phyloP scores from a whole-genome alignment of 2,329 filamentous ascomycete species.

The Colletotrichum horii region DNA sequence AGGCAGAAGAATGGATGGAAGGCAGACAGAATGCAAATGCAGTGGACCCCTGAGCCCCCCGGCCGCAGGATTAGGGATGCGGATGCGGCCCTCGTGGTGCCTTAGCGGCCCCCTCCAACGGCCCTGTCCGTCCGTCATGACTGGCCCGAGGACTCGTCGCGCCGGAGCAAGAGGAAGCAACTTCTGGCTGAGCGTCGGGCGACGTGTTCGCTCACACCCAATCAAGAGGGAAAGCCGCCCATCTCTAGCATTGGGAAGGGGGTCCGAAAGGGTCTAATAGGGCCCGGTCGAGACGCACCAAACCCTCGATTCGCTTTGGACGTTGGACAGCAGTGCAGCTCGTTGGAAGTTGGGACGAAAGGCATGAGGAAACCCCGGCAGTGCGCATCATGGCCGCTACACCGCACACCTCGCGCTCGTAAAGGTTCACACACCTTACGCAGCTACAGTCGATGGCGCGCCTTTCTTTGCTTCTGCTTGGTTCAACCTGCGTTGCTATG shows the following conservation, averaged over 20 bases:
- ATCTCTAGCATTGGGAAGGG: conserved; percentile 5
- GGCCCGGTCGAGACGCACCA: conserved; percentile 28
- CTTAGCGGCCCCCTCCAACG: conserved; percentile 15
- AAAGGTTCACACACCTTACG: background rate
- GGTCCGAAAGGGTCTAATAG: conserved; percentile 28
- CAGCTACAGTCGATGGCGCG: background rate
- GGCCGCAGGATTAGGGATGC: conserved; percentile 16
- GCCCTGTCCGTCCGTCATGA: conserved; percentile 7
- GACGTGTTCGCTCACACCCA: conserved; percentile 14
- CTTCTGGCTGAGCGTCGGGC: background rate
- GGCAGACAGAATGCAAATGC: background rate
- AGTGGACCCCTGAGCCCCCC: background rate
- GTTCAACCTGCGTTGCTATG: background rate
- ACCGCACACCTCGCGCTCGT: conserved; percentile 4
- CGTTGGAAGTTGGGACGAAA: conserved; percentile 18
- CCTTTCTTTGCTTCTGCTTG: background rate
- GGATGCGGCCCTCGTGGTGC: conserved; percentile 19
- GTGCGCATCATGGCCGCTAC: background rate
- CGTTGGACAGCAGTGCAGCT: conserved; percentile 25
- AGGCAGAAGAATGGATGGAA: background rate
- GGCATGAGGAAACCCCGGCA: background rate
- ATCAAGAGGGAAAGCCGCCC: background rate
- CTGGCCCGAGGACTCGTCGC: background rate
- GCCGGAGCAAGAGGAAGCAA: background rate
- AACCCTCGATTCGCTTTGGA: conserved; percentile 28